Evolutionary conservation across 2,329 filamentous ascomycete species (phyloP), one percentile per base, ranked within the genome.

Genomic region (Drechslerella dactyloides): DNA sequence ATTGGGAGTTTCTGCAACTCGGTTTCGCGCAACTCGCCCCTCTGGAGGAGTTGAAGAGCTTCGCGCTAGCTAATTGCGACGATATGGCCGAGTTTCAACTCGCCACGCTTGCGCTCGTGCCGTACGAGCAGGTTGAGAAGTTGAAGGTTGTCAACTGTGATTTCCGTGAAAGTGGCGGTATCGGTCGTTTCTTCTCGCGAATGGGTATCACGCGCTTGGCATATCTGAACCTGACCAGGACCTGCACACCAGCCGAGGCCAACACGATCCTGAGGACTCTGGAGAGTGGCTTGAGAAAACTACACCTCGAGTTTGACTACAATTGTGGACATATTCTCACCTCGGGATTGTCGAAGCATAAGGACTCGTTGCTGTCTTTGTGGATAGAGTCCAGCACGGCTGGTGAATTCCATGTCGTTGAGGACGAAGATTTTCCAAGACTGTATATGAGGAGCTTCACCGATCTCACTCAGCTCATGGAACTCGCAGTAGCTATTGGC

Each of bases 351-450:
- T 7, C 44, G 15, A 10, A 15, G 37, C 59, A 63, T 24, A 27
- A 21, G 13, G 15, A 55, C 5, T 55, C 59, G 4, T 19, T 63
- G 11, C 10, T 24, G 11, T 63, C 51, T 15, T 15, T 63, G n/a
- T 63, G 59, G 59, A 13, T 63, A n/a, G 59, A 63, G 27, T 15
- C 51, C 8, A 63, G 59, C 40, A 63, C 59, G 8, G 59, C 50
- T 3, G 54, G 35, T 11, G 21, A 27, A 2, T 63, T 63, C 17
- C 37, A 40, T 5, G 11, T 33, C 6, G 40, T 63, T 11, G 59
- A 63, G 7, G 42, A 35, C 15, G 17, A 27, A 23, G 11, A 27
- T 0, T 37, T 10, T 2, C 17, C 42, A 0, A 42, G 27, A 1
- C n/a, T 40, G 1, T 54, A 24, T 40, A 23, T 63, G 40, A 55